Conservation (phyloP, 768 basidiomycete species). For the Boletus pseudo-olivaceus region DNA sequence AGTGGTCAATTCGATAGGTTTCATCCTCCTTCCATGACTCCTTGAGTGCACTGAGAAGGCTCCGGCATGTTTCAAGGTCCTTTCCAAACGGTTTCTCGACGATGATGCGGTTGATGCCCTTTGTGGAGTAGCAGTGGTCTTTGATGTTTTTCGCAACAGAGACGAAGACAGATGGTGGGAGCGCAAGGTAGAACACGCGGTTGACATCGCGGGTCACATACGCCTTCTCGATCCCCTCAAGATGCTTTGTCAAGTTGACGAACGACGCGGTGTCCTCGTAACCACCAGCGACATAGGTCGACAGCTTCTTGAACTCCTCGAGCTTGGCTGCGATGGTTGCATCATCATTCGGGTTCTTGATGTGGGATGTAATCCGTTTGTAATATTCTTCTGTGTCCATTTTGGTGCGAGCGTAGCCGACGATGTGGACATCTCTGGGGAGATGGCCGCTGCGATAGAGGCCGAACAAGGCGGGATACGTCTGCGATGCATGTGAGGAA, state of each 20-base stretch:
- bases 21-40: conserved; percentile 92
- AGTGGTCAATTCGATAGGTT: conserved; percentile 99
- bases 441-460: conserved; percentile 80
- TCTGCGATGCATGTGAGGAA: conserved; percentile 58
- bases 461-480: conserved; percentile 91
- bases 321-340: conserved; percentile 56
- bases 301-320: conserved; percentile 78
- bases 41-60: conserved; percentile 76
- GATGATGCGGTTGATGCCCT: conserved; percentile 86
- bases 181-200: conserved; percentile 94
- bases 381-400: conserved; percentile 85
- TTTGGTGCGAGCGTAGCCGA: conserved; percentile 96
- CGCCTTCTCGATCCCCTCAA: conserved; percentile 72
- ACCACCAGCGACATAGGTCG: conserved; percentile 79
- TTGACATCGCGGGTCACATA: conserved; percentile 65
- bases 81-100: conserved; percentile 99
- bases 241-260: conserved; percentile 66
- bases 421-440: conserved; percentile 80
- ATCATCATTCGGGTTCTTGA: conserved; percentile 74
- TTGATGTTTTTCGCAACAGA: conserved; percentile 82
- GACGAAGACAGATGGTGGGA: conserved; percentile 96
- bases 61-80: conserved; percentile 80
- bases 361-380: conserved; percentile 78
- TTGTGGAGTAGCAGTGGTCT: conserved; percentile 69
- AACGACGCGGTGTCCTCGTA: conserved; percentile 88